Conservation (phyloP, 75 land plant genomes). For the Picea glauca region DNA sequence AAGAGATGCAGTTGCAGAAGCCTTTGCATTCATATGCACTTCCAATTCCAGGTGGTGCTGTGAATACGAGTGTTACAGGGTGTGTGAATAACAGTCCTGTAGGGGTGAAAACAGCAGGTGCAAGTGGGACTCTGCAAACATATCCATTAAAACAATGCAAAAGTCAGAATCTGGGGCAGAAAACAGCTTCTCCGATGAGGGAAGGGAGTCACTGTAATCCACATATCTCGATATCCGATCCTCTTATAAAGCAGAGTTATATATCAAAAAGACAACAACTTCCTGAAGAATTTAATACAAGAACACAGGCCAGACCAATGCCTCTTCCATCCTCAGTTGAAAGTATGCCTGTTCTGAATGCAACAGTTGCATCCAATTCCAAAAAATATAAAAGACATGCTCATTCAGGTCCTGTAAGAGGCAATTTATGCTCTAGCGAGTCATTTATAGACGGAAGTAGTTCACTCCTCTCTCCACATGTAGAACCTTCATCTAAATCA, state of each 20-base stretch:
- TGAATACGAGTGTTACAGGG: not conserved
- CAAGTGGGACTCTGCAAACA: not conserved
- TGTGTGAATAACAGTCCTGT: not conserved
- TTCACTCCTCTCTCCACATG: not conserved
- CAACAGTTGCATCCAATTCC: not conserved
- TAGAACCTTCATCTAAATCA: not conserved
- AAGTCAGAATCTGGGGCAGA: not conserved
- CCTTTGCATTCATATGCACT: not conserved
- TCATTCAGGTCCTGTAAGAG: slow-evolving; percentile 1
- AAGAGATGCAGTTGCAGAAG: not conserved
- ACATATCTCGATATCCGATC: not conserved
- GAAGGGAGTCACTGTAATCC: not conserved
- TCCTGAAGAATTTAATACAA: not conserved
- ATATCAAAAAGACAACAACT: not conserved
- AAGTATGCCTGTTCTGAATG: not conserved
- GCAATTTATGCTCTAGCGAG: not conserved
- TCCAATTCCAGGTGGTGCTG: not conserved
- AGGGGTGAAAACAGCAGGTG: not conserved
- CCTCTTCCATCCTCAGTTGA: slow-evolving; percentile 11
- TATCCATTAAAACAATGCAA: not conserved
- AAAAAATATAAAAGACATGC: not conserved
- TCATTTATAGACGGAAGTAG: not conserved
- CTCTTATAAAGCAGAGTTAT: not conserved
- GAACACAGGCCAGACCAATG: not conserved
- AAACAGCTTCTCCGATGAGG: not conserved